Base-by-base conservation (phyloP, 2,329 filamentous ascomycete species). In the Sclerotinia nivalis region DNA sequence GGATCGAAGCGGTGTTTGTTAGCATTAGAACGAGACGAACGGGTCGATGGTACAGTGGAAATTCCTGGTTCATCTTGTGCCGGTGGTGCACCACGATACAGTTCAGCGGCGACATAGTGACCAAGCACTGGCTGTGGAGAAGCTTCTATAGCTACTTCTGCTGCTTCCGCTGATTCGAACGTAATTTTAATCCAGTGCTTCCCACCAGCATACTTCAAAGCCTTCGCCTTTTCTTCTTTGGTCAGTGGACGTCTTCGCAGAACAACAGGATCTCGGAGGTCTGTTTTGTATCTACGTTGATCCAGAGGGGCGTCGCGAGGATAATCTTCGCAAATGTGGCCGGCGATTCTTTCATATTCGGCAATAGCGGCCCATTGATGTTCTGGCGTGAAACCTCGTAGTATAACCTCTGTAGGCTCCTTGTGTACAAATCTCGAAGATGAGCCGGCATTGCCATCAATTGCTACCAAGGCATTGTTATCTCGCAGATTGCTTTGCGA, bases 141-240 rank as follows among this genome's bases (percentile, higher is more conserved):
- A 68, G 87, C 86, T 77, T 86, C 90, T 55, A 89, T 81, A 31
- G 91, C 91, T 15, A 87, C 84, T 71, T 92, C 89, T 28, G 90
- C 91, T 2, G 91, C 89, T 74, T 91, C 86, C 62, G 86, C 84
- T 55, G 89, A 92, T 80, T 93, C 91, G 76, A 93, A 94, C 0
- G 91, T 94, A 69, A 94, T 84, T 79, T 93, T 93, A 76, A 97
- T 93, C 95, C 95, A 98, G 83, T 97, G 92, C 75, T 91, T 87
- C 56, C 95, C 95, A 64, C 93, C 92, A 59, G 90, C 91, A 72
- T 93, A 93, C 72, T 86, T 87, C 80, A 94, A 93, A 77, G 95
- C 92, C 79, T 94, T 91, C 67, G 86, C 84, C 69, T 93, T 88
- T 76, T 96, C 92, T 50, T 91, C 89, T 25, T 86, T 82, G 2